Base-by-base conservation (phyloP, 2,329 filamentous ascomycete genomes). In the Monosporascus ibericus region DNA sequence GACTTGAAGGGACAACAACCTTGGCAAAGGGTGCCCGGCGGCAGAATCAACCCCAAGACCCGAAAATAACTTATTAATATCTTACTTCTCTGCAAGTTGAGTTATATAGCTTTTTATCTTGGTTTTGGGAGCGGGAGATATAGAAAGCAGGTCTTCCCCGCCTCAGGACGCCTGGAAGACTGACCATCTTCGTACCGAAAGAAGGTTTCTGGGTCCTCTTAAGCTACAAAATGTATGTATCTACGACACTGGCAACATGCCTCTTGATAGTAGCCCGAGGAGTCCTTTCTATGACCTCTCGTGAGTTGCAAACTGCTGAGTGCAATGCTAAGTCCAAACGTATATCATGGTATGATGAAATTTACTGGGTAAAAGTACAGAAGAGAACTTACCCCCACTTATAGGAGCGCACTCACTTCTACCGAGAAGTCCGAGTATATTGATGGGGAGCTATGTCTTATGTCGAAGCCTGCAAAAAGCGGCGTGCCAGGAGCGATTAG, bases 371-470 rank as follows among this genome's bases (percentile, higher is more conserved):
- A 17, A 17, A 25, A 15, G 5, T 11, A 6, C 8, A 44, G 36
- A 5, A 18, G 5, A 18, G 8, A 27, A 36, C n/a, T 44, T 11
- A 49, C 14, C 38, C 46, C 18, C 24, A 52, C 20, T 40, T 15
- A n/a, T 14, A 61, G 59, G 59, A 51, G 48, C 2, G 49, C 53
- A 8, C 44, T 61, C 15, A 59, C 59, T 18, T 25, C 50, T 3
- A 27, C 20, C 2, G 64, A 70, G 55, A 68, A 66, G 54, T 48
- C 53, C 9, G 54, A 49, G 9, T 70, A 69, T 49, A 54, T 70
- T 54, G 50, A 64, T 7, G 68, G 60, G 1, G 65, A 69, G 48
- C 55, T 65, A 3, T 70, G 68, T 52, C 53, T 70, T 5, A 68
- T 70, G 60, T 57, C 56, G 4, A 17, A 42, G 2, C 63, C 64